A percentile compares a stretch with the other conserved stretches of the same genome.
These are phyloP conservation scores for Pseudogymnoascus sp. DNA, from an alignment of 2,329 filamentous ascomycete genomes.

Conservation along the genomic window DNA sequence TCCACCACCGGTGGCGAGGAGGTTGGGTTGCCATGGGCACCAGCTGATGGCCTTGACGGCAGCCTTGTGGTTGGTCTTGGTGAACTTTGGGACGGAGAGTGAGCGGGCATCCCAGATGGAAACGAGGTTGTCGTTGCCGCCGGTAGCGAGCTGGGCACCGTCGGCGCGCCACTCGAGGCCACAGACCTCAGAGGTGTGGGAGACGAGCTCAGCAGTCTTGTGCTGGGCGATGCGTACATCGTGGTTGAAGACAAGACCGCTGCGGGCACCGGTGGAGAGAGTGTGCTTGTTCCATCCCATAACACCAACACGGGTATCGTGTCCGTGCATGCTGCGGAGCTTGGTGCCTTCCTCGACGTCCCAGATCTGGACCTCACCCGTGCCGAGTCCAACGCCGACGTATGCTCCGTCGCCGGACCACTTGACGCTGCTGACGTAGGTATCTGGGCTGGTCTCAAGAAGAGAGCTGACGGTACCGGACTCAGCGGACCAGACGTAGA, in stretches of 20 bases:
- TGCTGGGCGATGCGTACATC: conserved; percentile 96
- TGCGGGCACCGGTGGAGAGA: conserved; percentile 88
- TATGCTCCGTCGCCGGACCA: conserved; percentile 98
- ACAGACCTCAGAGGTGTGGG: conserved; percentile 95
- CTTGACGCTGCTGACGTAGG: conserved; percentile 96
- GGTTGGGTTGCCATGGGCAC: conserved; percentile 98
- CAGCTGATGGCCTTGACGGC: conserved; percentile 96
- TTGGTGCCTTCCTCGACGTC: conserved; percentile 92
- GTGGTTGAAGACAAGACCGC: conserved; percentile 94
- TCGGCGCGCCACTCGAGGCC: conserved; percentile 97
- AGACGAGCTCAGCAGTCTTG: conserved; percentile 95
- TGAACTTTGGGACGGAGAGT: conserved; percentile 90
- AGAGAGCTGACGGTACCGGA: conserved; percentile 83
- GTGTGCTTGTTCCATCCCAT: conserved; percentile 99
- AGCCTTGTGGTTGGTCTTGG: conserved; percentile 98
- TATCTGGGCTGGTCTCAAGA: conserved; percentile 79
- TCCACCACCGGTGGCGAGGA: conserved; percentile 90
- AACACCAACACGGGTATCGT: conserved; percentile 91
- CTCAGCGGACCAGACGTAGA: conserved; percentile 98
- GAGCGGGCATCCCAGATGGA: conserved; percentile 98
- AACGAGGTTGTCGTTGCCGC: conserved; percentile 97
- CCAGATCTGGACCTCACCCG: conserved; percentile 98
- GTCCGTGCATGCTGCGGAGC: conserved; percentile 96
- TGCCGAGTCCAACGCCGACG: conserved; percentile 87
- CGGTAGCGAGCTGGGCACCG: conserved; percentile 91